phyloP scores from a whole-genome alignment of 345 rosid species.

The Reutealis trisperma region DNA sequence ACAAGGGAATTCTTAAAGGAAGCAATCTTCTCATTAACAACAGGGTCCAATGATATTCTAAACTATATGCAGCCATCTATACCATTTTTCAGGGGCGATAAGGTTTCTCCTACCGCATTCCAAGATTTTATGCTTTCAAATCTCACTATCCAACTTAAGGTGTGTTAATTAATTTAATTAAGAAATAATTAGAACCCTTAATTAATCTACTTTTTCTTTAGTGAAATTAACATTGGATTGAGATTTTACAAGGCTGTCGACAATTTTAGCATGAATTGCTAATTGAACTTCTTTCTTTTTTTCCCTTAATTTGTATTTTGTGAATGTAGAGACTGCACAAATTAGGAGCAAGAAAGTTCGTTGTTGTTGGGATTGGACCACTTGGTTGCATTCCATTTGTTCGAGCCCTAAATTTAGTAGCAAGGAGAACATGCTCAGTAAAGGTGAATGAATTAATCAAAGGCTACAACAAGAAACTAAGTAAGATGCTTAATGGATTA shows the following conservation, averaged over 20 bases:
- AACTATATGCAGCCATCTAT: slow-evolving; percentile 54
- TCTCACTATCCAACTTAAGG: slow-evolving; percentile 53
- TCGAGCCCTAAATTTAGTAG: slow-evolving; percentile 43
- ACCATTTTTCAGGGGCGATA: slow-evolving; percentile 42
- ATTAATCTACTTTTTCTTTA: too few species aligned
- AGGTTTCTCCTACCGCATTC: slow-evolving; percentile 34
- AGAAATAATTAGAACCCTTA: too few species aligned
- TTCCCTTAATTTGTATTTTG: background rate
- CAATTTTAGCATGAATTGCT: background rate
- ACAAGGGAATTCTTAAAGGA: slow-evolving; percentile 44
- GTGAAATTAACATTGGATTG: too few species aligned
- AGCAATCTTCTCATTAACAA: slow-evolving; percentile 56
- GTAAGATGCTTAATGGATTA: slow-evolving; percentile 12
- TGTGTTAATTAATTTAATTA: background rate
- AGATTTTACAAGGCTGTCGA: background rate
- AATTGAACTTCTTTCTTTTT: too few species aligned
- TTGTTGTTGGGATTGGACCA: slow-evolving; percentile 57
- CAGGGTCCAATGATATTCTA: slow-evolving; percentile 80
- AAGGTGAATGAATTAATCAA: slow-evolving; percentile 43
- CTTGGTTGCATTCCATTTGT: slow-evolving; percentile 73
- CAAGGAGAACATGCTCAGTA: slow-evolving; percentile 44
- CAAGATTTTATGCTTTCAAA: slow-evolving; percentile 55
- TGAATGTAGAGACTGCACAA: slow-evolving; percentile 10
- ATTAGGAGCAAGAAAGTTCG: slow-evolving; percentile 24
- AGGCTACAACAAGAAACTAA: slow-evolving; percentile 49